These are phyloP conservation scores for Neohortaea acidophila DNA, from an alignment of 495 filamentous ascomycete genomes.

Conservation along the genomic window DNA sequence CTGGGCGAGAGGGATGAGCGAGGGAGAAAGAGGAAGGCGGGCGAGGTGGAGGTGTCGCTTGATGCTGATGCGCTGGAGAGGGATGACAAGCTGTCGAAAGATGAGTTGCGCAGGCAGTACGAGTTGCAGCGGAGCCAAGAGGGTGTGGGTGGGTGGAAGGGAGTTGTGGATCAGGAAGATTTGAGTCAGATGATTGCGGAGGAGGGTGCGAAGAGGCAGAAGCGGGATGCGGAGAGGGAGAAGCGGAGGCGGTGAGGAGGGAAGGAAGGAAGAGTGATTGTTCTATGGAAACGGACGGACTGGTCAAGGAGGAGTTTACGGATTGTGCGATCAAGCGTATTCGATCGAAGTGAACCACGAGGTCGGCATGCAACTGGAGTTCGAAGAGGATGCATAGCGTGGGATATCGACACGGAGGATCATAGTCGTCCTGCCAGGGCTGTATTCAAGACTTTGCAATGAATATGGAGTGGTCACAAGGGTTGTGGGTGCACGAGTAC, in stretches of 20 bases:
- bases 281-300: too few relatives aligned
- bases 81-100: conserved; percentile 55
- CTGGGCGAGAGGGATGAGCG: conserved; percentile 68
- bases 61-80: conserved; percentile 61
- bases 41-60: conserved; percentile 83
- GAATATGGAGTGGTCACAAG: too few relatives aligned
- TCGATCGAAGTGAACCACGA: too few relatives aligned
- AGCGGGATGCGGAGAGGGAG: conserved; percentile 65
- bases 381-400: too few relatives aligned
- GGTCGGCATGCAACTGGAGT: too few relatives aligned
- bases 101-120: conserved; percentile 54
- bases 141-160: conserved; percentile 59
- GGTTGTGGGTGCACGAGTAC: too few relatives aligned
- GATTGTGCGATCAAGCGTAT: too few relatives aligned
- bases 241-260: conserved; percentile 28
- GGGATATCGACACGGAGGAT: too few relatives aligned
- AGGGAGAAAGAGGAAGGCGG: conserved; percentile 76
- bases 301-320: too few relatives aligned
- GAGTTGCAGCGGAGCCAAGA: conserved; percentile 63
- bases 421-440: too few relatives aligned
- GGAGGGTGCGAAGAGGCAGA: conserved; percentile 77
- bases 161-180: conserved; percentile 58
- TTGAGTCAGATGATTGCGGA: conserved; percentile 92
- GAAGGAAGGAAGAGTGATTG: neutral
- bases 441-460: too few relatives aligned